Percentiles rank a stretch among this genome's conserved stretches.
phyloP scores from a whole-genome alignment of 768 basidiomycete genomes.

The Leucosporidium scottii region DNA sequence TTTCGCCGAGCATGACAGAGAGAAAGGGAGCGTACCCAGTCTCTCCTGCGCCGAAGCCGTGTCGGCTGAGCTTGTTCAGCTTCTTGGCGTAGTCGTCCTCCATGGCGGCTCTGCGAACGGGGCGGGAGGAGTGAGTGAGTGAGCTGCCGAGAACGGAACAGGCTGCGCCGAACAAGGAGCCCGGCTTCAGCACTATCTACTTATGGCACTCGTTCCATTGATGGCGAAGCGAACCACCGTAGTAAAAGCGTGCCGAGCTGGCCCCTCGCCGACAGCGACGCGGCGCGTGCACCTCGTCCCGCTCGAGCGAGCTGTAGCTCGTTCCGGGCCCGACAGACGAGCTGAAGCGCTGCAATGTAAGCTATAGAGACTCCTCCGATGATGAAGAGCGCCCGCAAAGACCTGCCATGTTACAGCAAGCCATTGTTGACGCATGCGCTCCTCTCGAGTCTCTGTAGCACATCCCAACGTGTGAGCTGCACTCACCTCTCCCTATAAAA shows the following conservation, averaged over 20 bases:
- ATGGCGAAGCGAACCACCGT: background rate
- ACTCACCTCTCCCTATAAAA: slow-evolving; percentile 93
- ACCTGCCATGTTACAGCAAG: too few species aligned
- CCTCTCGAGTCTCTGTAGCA: background rate
- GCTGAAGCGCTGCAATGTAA: background rate
- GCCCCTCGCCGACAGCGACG: background rate
- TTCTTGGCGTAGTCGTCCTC: slow-evolving; percentile 97
- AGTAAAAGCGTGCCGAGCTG: background rate
- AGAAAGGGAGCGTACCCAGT: slow-evolving; percentile 62
- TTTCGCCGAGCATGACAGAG: too few species aligned
- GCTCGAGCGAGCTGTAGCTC: background rate
- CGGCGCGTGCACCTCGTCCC: background rate
- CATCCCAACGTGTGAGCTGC: too few species aligned
- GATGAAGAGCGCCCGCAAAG: too few species aligned
- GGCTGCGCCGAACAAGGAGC: background rate
- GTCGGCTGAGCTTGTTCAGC: slow-evolving; percentile 69
- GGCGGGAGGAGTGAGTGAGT: background rate
- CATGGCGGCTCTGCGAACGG: slow-evolving; percentile 59
- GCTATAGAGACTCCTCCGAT: background rate
- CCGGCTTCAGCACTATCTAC: background rate
- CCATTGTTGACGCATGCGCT: background rate
- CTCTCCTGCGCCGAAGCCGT: slow-evolving; percentile 74
- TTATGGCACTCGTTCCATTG: background rate
- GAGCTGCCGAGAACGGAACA: background rate
- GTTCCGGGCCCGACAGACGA: background rate